A percentile compares a stretch with the other conserved stretches of the same genome.
Conservation (phyloP, 371 early-diverging fungal genomes). For the Syncephalastrum racemosum region DNA sequence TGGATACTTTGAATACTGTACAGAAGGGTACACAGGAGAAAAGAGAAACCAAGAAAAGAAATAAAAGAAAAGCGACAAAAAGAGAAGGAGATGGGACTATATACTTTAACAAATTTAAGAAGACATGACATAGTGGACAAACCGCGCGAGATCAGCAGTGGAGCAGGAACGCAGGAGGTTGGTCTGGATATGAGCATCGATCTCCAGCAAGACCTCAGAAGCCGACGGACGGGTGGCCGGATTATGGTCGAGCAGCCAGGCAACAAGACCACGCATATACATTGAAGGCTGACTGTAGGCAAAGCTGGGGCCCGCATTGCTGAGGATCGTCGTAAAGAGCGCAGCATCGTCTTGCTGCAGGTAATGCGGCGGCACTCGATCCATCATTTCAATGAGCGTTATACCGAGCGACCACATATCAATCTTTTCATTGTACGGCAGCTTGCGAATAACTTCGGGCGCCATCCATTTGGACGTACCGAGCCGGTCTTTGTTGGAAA, state of each 20-base stretch:
- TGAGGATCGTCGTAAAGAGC: conserved; percentile 25
- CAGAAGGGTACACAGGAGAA: too few species aligned
- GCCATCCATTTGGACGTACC: conserved; percentile 53
- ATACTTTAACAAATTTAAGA: conserved; percentile 9
- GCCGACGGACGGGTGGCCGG: conserved; percentile 30
- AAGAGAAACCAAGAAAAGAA: conserved; percentile 1
- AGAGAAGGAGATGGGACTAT: not conserved
- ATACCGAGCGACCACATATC: conserved; percentile 48
- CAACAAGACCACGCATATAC: conserved; percentile 39
- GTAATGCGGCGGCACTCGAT: conserved; percentile 50
- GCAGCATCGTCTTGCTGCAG: conserved; percentile 26
- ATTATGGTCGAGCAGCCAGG: conserved; percentile 40
- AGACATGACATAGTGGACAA: conserved; percentile 24
- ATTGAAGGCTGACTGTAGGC: conserved; percentile 36
- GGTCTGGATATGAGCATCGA: conserved; percentile 40
- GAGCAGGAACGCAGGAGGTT: conserved; percentile 33
- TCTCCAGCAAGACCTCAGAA: conserved; percentile 16
- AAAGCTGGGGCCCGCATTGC: conserved; percentile 37
- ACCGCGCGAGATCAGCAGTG: conserved; percentile 30
- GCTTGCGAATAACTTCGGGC: conserved; percentile 40
- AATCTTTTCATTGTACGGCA: conserved; percentile 35
- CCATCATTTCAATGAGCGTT: conserved; percentile 50
- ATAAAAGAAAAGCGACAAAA: conserved; percentile 11
- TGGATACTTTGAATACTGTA: too few species aligned
- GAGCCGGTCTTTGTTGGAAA: conserved; percentile 31